These are phyloP conservation scores for Pseudodiploospora longispora DNA, from an alignment of 2,329 filamentous ascomycete species.

Conservation along the genomic window DNA sequence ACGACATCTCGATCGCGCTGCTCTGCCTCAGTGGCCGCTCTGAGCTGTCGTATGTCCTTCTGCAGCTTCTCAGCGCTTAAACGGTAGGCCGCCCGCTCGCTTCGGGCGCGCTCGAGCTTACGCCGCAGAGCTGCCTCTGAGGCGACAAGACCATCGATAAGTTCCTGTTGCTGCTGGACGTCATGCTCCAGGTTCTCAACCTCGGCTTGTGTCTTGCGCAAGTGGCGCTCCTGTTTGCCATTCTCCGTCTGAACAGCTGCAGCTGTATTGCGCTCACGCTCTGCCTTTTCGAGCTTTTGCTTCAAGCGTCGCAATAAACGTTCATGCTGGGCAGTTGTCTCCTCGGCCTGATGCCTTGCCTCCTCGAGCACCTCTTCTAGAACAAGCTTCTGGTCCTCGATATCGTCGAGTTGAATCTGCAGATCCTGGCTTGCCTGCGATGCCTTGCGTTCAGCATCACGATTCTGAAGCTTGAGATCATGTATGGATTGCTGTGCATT, in stretches of 20 bases:
- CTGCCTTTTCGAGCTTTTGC: constrained; percentile 43
- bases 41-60: constrained; percentile 40
- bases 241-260: constrained; percentile 29
- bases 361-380: constrained; percentile 52
- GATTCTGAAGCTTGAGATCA: constrained; percentile 41
- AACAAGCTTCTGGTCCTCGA: constrained; percentile 51
- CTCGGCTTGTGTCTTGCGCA: constrained; percentile 56
- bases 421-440: constrained; percentile 37
- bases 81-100: constrained; percentile 52
- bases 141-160: constrained; percentile 47
- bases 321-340: constrained; percentile 35
- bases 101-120: constrained; percentile 63
- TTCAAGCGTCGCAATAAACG: constrained; percentile 35
- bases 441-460: constrained; percentile 43
- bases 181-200: constrained; percentile 64
- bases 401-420: constrained; percentile 45
- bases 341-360: constrained; percentile 43
- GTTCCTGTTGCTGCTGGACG: constrained; percentile 59
- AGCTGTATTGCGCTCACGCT: constrained; percentile 35
- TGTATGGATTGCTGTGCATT: constrained; percentile 51
- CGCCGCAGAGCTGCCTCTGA: constrained; percentile 53
- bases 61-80: constrained; percentile 47
- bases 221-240: constrained; percentile 47
- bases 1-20: constrained; percentile 14
- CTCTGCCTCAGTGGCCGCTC: constrained; percentile 18